Conservation (phyloP, 1,284 basidiomycete genomes). For the Ceratobasidium sp. region DNA sequence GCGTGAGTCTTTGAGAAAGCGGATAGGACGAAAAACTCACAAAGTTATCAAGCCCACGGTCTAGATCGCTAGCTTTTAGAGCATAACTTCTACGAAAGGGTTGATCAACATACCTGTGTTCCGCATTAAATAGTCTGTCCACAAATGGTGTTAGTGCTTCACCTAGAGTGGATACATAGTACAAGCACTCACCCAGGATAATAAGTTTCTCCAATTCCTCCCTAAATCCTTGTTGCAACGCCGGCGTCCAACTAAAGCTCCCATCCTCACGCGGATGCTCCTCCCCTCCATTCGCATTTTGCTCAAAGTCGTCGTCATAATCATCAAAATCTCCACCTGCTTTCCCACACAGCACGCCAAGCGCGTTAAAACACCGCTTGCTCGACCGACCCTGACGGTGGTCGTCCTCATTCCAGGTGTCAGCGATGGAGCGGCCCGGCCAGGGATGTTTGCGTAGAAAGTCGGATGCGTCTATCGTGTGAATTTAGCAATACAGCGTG, state of each 20-base stretch:
- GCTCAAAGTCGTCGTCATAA: slow-evolving; percentile 50
- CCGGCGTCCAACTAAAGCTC: slow-evolving; percentile 82
- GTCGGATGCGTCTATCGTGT: slow-evolving; percentile 80
- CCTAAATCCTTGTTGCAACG: slow-evolving; percentile 82
- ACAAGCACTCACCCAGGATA: slow-evolving; percentile 71
- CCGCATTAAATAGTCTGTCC: slow-evolving; percentile 85
- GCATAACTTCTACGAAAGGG: neutral
- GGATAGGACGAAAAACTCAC: slow-evolving; percentile 30
- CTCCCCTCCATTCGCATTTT: slow-evolving; percentile 70
- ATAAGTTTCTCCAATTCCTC: slow-evolving; percentile 93
- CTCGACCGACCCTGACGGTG: slow-evolving; percentile 72
- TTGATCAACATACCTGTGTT: slow-evolving; percentile 59
- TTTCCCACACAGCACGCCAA: slow-evolving; percentile 82
- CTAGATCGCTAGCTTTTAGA: slow-evolving; percentile 54
- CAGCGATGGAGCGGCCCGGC: slow-evolving; percentile 85
- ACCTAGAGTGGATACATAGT: slow-evolving; percentile 4
- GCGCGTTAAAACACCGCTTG: slow-evolving; percentile 73
- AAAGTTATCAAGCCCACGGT: slow-evolving; percentile 83
- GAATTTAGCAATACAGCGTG: neutral
- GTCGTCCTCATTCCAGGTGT: slow-evolving; percentile 85
- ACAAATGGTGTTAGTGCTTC: neutral
- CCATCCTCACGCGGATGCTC: slow-evolving; percentile 56
- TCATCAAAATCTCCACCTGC: slow-evolving; percentile 81
- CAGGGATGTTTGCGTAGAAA: slow-evolving; percentile 89
- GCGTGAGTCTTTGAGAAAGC: neutral